Evolutionary conservation across 2,329 filamentous ascomycete species (phyloP), one percentile per base, ranked within the genome.

Genomic region (Epichloe gansuensis): DNA sequence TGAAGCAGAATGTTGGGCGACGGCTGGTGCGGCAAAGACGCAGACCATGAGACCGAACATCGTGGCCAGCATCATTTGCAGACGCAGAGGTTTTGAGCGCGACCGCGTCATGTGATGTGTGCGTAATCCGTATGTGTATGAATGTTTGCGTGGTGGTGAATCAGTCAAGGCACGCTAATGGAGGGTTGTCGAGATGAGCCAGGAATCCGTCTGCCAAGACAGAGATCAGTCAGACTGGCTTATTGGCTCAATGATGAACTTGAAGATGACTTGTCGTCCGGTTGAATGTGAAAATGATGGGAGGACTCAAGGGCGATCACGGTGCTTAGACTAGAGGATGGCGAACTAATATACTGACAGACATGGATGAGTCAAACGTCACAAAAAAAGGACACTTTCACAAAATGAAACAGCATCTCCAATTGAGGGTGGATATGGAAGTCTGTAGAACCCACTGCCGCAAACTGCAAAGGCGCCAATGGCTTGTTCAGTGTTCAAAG

Each of bases 11-110:
- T 62, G 55, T 25, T 63, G 60, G 34, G 65, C 63, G 15, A 54
- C 48, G 34, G 53, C 58, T 12, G 60, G 61, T 35, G 57, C 55
- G 51, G 60, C 53, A 37, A 63, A 59, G 47, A 59, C 48, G 54
- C 62, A 62, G 31, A 67, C 50, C 8, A 67, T 28, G 44, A 68
- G 35, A 35, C 56, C 59, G 37, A 68, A 52, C 8, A 64, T 38
- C n/a, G 65, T 51, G 50, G 59, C 56, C 44, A 63, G 17, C 23
- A 61, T 28, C n/a, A 21, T 12, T 12, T 45, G 50, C 7, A 55
- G 38, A 42, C 31, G 42, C 7, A 48, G n/a, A n/a, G 46, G 13
- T 38, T 44, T 47, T 41, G 50, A 52, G 50, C 44, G 45, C 41
- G 52, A 23, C 28, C 45, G 31, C 23, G n/a, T 5, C 48, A 51